Base-by-base conservation (phyloP, 805 yeast genomes). In the Teunomyces barrocoloradensis region DNA sequence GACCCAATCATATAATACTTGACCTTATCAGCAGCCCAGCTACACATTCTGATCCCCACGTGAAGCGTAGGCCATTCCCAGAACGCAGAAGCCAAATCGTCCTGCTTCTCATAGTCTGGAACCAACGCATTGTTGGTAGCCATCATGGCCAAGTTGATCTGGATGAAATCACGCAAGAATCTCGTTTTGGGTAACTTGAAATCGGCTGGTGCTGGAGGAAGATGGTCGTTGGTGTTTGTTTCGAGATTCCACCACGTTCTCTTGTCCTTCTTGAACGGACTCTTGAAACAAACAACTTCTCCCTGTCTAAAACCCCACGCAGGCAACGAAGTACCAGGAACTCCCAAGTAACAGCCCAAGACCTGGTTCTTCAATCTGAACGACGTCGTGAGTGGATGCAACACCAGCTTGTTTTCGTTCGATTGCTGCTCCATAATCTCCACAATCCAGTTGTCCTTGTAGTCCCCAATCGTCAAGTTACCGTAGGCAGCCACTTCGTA, bases 271-370 rank as follows among this genome's bases (percentile, higher is more conserved):
- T 61, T 71, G 65, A 83, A 86, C 32, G 89, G 83, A 51, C 74
- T 66, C 55, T 78, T 81, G 64, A 74, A 67, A 71, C 99, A 94
- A 1, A 84, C 85, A 53, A 94, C 92, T 73, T 94, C 99, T 53
- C 96, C 96, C 74, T 94, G 99, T 64, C 89, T 81, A 79, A 92
- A 94, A 17, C 99, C 99, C 99, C 99, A 94, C 13, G 82, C 83
- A 15, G 99, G 99, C 61, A 91, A 83, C 20, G 80, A 64, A 54
- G 74, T 70, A 39, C 97, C 97, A 9, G 94, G 78, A 11, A 92
- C 87, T 54, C 91, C 87, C 61, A 94, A 72, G 65, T 90, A 91
- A 65, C 97, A 95, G 36, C 87, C 86, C 59, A 89, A 65, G 7
- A 65, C 80, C 53, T 74, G 75, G 65, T 84, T 85, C 59, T 75